Conservation (phyloP, 163 green algal genomes). For the Botryococcus braunii region DNA sequence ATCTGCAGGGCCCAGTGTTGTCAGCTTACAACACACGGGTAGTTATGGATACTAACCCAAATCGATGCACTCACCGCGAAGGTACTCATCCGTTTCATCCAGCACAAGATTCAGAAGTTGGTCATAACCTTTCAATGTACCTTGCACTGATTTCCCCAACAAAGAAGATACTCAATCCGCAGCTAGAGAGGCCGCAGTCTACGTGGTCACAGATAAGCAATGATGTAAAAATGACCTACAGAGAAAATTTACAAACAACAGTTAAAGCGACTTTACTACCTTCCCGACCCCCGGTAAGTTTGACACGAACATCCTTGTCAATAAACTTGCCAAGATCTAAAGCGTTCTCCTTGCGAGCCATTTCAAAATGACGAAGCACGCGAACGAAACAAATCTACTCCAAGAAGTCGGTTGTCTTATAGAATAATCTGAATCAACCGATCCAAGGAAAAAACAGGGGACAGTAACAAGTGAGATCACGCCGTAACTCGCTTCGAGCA, state of each 20-base stretch:
- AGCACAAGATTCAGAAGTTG: slow-evolving; percentile 96
- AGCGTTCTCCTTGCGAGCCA: slow-evolving; percentile 84
- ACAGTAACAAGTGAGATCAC: too few relatives aligned
- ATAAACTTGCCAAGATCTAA: slow-evolving; percentile 91
- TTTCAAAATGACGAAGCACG: too few relatives aligned
- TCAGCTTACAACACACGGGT: too few relatives aligned
- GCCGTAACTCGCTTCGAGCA: too few relatives aligned
- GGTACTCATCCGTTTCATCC: slow-evolving; percentile 85
- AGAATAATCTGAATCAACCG: too few relatives aligned
- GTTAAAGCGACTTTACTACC: slow-evolving; percentile 37
- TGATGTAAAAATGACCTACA: background rate
- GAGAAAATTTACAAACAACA: background rate
- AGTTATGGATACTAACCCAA: background rate
- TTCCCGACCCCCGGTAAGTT: slow-evolving; percentile 91
- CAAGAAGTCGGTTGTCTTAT: too few relatives aligned
- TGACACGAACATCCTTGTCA: slow-evolving; percentile 91
- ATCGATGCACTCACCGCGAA: slow-evolving; percentile 61
- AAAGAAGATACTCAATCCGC: background rate
- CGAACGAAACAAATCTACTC: too few relatives aligned
- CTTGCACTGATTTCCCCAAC: slow-evolving; percentile 64
- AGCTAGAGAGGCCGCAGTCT: background rate
- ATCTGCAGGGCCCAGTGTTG: slow-evolving; percentile 68
- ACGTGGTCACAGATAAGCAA: background rate
- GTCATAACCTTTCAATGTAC: slow-evolving; percentile 94
- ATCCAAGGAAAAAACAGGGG: too few relatives aligned